Evolutionary conservation across 805 yeast genomes (phyloP).

Genomic region (Yarrowia sp.): DNA sequence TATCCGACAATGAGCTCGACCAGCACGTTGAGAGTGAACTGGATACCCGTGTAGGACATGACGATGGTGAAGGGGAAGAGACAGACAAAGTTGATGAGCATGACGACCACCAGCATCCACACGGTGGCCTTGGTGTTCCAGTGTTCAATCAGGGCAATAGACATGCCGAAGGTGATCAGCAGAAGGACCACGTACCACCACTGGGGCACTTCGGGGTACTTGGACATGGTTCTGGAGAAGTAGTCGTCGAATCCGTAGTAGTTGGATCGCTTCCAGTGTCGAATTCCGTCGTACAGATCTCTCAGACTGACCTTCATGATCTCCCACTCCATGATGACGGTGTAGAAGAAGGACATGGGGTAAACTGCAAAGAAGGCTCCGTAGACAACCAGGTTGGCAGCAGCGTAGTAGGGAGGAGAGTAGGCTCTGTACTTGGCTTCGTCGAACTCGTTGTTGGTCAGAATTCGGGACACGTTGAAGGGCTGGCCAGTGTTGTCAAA

Average conservation of each 20-base stretch:
- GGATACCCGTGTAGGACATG: slow-evolving; percentile 64
- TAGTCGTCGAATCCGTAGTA: slow-evolving; percentile 51
- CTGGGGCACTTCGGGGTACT: slow-evolving; percentile 60
- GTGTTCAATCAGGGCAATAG: slow-evolving; percentile 53
- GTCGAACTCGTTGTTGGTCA: slow-evolving; percentile 52
- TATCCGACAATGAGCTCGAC: slow-evolving; percentile 71
- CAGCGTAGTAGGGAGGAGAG: slow-evolving; percentile 72
- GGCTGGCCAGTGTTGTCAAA: slow-evolving; percentile 61
- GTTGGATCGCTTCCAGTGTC: slow-evolving; percentile 13
- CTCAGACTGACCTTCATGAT: slow-evolving; percentile 42
- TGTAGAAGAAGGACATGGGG: slow-evolving; percentile 61
- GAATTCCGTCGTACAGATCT: slow-evolving; percentile 15
- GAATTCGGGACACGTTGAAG: slow-evolving; percentile 59
- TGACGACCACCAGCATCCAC: slow-evolving; percentile 67
- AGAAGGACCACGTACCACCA: slow-evolving; percentile 60
- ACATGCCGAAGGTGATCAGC: slow-evolving; percentile 54
- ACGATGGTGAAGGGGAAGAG: slow-evolving; percentile 69
- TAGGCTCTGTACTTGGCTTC: slow-evolving; percentile 59
- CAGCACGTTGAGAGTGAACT: slow-evolving; percentile 65
- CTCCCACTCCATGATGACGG: slow-evolving; percentile 42
- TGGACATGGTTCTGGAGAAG: slow-evolving; percentile 58
- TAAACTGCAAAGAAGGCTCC: slow-evolving; percentile 65
- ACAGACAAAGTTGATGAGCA: slow-evolving; percentile 61
- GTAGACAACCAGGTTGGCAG: slow-evolving; percentile 55
- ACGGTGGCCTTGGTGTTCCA: slow-evolving; percentile 60